These are phyloP conservation scores for Arabidopsis thaliana DNA, from an alignment of 345 rosid genomes.

Conservation along the genomic window DNA sequence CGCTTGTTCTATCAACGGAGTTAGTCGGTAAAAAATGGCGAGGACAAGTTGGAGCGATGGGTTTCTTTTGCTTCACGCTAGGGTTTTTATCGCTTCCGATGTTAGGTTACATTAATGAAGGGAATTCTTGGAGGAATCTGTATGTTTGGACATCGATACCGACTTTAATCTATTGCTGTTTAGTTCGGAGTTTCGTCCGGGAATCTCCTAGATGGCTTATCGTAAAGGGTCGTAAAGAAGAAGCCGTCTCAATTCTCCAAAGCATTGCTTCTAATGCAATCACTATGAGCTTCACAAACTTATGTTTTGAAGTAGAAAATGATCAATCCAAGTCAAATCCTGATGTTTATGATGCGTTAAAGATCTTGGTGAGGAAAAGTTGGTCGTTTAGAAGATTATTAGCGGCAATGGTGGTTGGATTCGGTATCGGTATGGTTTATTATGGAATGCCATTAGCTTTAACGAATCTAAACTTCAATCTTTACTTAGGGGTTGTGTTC, in stretches of 20 bases:
- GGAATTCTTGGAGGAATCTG: conserved; percentile 56
- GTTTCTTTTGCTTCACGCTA: conserved; percentile 54
- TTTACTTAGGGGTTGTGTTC: conserved; percentile 60
- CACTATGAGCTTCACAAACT: conserved; percentile 47
- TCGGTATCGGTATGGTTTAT: conserved; percentile 67
- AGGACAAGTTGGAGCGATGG: conserved; percentile 50
- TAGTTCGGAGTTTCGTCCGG: conserved; percentile 40
- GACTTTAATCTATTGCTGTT: conserved; percentile 39
- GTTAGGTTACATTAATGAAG: conserved; percentile 49
- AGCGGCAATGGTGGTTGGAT: conserved; percentile 48
- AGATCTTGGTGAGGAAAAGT: conserved; percentile 49
- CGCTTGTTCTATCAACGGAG: conserved; percentile 58
- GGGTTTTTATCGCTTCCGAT: conserved; percentile 58
- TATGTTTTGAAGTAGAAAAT: conserved; percentile 40
- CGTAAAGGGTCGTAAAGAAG: conserved; percentile 53
- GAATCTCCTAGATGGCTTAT: conserved; percentile 70
- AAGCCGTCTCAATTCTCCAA: conserved; percentile 55
- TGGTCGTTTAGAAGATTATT: conserved; percentile 58
- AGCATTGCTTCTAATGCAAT: conserved; percentile 46
- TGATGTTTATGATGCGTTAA: conserved; percentile 55
- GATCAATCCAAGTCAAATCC: conserved; percentile 38
- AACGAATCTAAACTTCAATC: conserved; percentile 55
- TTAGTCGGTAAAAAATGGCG: conserved; percentile 57
- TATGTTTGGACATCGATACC: conserved; percentile 58
- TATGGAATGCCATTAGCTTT: conserved; percentile 75